Percentiles rank a stretch among this genome's conserved stretches.
phyloP scores from a whole-genome alignment of 2,329 filamentous ascomycete genomes.

The Colletotrichum costaricense region DNA sequence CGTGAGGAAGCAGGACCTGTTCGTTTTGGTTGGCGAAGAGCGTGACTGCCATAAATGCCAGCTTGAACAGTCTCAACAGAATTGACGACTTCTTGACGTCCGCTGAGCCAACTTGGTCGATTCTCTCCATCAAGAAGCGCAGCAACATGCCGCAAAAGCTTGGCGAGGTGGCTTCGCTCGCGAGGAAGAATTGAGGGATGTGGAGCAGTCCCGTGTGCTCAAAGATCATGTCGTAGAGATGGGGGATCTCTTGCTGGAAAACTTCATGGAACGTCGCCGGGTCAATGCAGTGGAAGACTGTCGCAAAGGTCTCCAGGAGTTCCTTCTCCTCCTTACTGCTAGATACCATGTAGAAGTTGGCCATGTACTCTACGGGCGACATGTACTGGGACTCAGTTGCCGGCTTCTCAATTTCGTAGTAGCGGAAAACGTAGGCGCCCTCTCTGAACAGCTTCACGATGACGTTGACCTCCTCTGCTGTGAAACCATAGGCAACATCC shows the following conservation, averaged over 20 bases:
- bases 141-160: slow-evolving; percentile 98
- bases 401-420: slow-evolving; percentile 91
- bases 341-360: slow-evolving; percentile 93
- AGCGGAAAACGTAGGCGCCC: slow-evolving; percentile 94
- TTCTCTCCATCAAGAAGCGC: slow-evolving; percentile 96
- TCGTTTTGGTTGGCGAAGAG: slow-evolving; percentile 96
- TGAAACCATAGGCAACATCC: slow-evolving; percentile 96
- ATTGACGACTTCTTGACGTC: slow-evolving; percentile 95
- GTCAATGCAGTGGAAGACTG: slow-evolving; percentile 98
- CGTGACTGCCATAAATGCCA: slow-evolving; percentile 99
- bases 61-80: slow-evolving; percentile 91
- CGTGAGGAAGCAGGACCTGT: slow-evolving; percentile 92
- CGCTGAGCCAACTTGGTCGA: slow-evolving; percentile 92
- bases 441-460: slow-evolving; percentile 98
- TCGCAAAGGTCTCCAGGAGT: slow-evolving; percentile 95
- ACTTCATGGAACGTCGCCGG: slow-evolving; percentile 98
- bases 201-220: slow-evolving; percentile 94
- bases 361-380: slow-evolving; percentile 90
- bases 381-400: slow-evolving; percentile 78
- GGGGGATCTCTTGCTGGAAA: slow-evolving; percentile 96
- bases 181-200: slow-evolving; percentile 97
- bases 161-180: slow-evolving; percentile 97
- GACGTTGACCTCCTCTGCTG: slow-evolving; percentile 95
- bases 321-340: slow-evolving; percentile 98
- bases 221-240: slow-evolving; percentile 97